Base-by-base conservation (phyloP, 768 basidiomycete genomes). In the Coprinopsis cinerea region DNA sequence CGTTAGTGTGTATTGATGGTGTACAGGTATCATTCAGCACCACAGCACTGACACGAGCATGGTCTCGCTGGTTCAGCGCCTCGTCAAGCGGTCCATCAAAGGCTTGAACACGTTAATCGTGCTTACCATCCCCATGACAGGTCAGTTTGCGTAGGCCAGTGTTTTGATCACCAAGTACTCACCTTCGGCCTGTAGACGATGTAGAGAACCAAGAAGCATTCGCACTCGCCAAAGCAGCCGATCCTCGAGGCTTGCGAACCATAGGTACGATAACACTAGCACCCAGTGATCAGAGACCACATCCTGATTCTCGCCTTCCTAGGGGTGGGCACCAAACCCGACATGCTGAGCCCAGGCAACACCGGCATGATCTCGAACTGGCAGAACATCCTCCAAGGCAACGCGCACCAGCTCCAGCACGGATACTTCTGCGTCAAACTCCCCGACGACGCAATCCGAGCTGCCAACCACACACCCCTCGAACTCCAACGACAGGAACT, bases 311-410 rank as follows among this genome's bases (percentile, higher is more conserved):
- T 47, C 6, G 7, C 14, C 11, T 57, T 4, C 6, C 1, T 53
- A 87, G 85, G 81, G 4, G 75, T 88, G 1, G 69, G 87, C 9
- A 88, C 86, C 0, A 88, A 88, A 55, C 80, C 83, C 0, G 87
- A 89, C 54, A 69, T 62, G 3, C 61, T 88, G 1, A 59, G 64
- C 0, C 36, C 54, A 0, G 81, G 80, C 9, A 67, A 74, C 2
- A 70, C 59, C 3, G 66, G 72, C 35, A 39, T 68, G 39, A 73
- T 65, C 14, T 40, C 66, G 26, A 37, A 30, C 24, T 86, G 84
- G 82, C 64, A 68, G n/a, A 66, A 72, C 0, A 67, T 81, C 2
- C 62, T 86, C 4, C 69, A 78, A 51, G 79, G 77, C 26, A 50
- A 30, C 24, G 44, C 41, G 61, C 40, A 85, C 55, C 45, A 15